Base-by-base conservation (phyloP, 768 basidiomycete species). In the Dendrothele bispora region DNA sequence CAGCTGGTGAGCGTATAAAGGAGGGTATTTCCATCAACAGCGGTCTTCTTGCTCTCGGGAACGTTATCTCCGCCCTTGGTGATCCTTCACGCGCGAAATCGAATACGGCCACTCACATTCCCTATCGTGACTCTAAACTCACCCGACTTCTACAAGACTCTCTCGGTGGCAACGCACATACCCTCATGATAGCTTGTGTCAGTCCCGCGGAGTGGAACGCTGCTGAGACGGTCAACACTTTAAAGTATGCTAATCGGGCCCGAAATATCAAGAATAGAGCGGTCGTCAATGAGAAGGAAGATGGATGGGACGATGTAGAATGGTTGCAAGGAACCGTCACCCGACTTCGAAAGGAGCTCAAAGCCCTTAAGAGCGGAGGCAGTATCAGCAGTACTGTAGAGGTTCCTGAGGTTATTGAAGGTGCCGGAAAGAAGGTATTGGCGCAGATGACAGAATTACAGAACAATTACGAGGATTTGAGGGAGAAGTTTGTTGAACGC, bases 21-120 rank as follows among this genome's bases (percentile, higher is more conserved):
- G 97, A 98, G 70, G 95, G 95, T n/a, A 97, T 97, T 45, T 93
- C 92, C 24, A 98, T 98, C 72, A 99, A 99, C 72, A 89, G 91
- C 52, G 97, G 97, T 51, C 82, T 99, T 27, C 79, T 94, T 28
- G 95, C 97, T 15, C 80, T 99, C 18, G 97, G 97, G 38, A 99
- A 99, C 66, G 97, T 99, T 59, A 98, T 99, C 50, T 98, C 95
- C 51, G 93, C 95, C 1, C 84, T 98, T 17, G 95, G 92, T 6
- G 95, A 98, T 67, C 95, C 95, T 25, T 76, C 88, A 34, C 83
- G 91, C 43, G 84, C 87, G 29, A 91, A 91, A 64, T 83, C 88
- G 17, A 75, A 90, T 59, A 89, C 88, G 20, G 85, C 84, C 17
- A 84, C 88, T 15, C 93, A 99, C 68, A 78, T 99, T 49, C 97